Percentiles rank a stretch among this genome's conserved stretches.
These are phyloP conservation scores for Rossbeevera mucosa DNA, from an alignment of 768 basidiomycete genomes.

Conservation along the genomic window DNA sequence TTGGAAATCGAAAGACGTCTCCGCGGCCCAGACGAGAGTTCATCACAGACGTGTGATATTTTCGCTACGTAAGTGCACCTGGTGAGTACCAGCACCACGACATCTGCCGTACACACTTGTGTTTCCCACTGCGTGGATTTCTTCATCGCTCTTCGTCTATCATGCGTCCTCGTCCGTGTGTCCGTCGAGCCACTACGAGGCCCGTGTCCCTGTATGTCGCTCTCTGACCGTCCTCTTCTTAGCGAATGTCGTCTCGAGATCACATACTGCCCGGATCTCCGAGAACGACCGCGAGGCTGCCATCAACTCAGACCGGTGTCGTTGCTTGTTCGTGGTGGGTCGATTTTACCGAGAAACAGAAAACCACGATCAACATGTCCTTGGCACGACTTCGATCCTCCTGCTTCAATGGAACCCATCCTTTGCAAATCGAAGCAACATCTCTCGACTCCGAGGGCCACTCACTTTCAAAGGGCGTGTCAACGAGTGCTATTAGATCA, in stretches of 20 bases:
- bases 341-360: not conserved
- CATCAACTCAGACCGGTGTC: not conserved
- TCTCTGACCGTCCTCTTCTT: not conserved
- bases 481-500: not conserved
- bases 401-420: not conserved
- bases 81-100: not conserved
- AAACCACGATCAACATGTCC: not conserved
- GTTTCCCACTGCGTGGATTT: not conserved
- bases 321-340: not conserved
- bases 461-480: not conserved
- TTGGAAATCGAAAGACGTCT: conserved; percentile 1
- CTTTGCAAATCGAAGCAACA: not conserved
- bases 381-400: not conserved
- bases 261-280: not conserved
- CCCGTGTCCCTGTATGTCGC: not conserved
- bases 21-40: conserved; percentile 1
- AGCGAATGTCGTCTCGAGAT: not conserved
- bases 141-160: not conserved
- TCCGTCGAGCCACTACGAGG: not conserved
- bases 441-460: not conserved
- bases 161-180: not conserved
- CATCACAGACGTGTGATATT: not conserved
- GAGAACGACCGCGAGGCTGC: not conserved
- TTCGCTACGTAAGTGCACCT: not conserved
- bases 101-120: not conserved